phyloP scores from a whole-genome alignment of 2,329 filamentous ascomycete species.

The Ophiocordyceps camponoti-floridani region DNA sequence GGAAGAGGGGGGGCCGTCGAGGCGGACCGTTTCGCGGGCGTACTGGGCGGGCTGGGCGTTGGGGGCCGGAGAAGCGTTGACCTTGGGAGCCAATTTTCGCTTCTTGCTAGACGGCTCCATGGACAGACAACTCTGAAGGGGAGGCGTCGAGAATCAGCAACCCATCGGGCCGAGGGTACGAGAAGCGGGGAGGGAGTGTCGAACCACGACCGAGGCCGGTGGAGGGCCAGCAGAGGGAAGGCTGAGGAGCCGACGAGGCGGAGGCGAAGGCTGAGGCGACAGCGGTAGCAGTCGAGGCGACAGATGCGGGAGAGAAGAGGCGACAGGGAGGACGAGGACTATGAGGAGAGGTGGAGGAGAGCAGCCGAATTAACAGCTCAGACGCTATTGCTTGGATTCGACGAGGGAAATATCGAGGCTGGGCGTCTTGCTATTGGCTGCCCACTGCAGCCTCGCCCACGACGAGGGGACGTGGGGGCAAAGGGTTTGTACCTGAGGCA shows the following conservation, averaged over 20 bases:
- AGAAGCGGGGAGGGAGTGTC: neutral
- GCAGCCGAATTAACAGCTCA: neutral
- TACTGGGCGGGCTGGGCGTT: constrained; percentile 14
- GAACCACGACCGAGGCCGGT: neutral
- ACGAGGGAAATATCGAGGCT: neutral
- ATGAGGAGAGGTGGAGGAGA: neutral
- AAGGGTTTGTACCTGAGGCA: neutral
- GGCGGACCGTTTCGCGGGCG: constrained; percentile 17
- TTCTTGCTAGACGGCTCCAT: constrained; percentile 26
- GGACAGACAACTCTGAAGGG: constrained; percentile 5
- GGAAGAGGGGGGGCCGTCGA: constrained; percentile 1
- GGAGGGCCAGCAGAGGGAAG: neutral
- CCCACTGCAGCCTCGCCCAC: neutral
- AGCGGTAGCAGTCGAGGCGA: neutral
- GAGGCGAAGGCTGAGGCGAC: neutral
- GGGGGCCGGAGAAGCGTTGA: constrained; percentile 13
- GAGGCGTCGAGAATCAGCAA: neutral
- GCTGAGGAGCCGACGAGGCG: neutral
- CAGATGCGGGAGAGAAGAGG: neutral
- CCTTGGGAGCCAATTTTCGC: constrained; percentile 25
- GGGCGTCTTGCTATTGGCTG: neutral
- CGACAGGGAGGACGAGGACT: neutral
- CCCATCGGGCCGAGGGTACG: neutral
- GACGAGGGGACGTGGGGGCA: too few relatives aligned
- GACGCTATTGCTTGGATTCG: neutral